Percentiles rank a stretch among this genome's conserved stretches.
phyloP scores from a whole-genome alignment of 306 rosid genomes.

The Vigna nakashimae region DNA sequence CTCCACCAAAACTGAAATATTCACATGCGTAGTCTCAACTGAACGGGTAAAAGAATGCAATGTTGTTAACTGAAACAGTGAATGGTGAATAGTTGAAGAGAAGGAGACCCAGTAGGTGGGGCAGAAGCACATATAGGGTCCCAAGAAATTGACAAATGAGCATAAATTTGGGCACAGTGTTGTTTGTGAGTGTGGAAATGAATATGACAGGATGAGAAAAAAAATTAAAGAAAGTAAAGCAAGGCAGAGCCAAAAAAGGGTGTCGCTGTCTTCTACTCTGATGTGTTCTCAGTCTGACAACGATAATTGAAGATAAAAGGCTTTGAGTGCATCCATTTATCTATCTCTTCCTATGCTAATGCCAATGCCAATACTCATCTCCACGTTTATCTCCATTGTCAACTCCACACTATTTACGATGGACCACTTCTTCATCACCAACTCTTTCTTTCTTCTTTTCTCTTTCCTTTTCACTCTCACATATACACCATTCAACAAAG shows the following conservation, averaged over 20 bases:
- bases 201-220: slow-evolving; percentile 7
- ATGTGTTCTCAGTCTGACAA: slow-evolving; percentile 30
- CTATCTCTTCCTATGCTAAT: neutral
- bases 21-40: neutral
- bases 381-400: slow-evolving; percentile 13
- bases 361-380: neutral
- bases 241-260: slow-evolving; percentile 27
- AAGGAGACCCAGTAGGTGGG: neutral
- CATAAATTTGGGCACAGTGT: slow-evolving; percentile 11
- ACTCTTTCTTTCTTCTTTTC: too few relatives aligned
- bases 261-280: slow-evolving; percentile 21
- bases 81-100: neutral
- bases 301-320: slow-evolving; percentile 25
- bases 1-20: neutral
- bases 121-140: neutral
- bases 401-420: slow-evolving; percentile 27
- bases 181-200: slow-evolving; percentile 12
- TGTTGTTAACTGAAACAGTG: neutral
- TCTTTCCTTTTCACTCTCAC: too few relatives aligned
- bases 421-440: neutral
- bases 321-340: slow-evolving; percentile 32
- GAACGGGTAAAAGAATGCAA: neutral
- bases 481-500: too few relatives aligned
- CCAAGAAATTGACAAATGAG: slow-evolving; percentile 31
- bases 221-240: neutral